Percentiles rank a stretch among this genome's conserved stretches.
Conservation (phyloP, 768 basidiomycete genomes). For the Mycena alexandri region DNA sequence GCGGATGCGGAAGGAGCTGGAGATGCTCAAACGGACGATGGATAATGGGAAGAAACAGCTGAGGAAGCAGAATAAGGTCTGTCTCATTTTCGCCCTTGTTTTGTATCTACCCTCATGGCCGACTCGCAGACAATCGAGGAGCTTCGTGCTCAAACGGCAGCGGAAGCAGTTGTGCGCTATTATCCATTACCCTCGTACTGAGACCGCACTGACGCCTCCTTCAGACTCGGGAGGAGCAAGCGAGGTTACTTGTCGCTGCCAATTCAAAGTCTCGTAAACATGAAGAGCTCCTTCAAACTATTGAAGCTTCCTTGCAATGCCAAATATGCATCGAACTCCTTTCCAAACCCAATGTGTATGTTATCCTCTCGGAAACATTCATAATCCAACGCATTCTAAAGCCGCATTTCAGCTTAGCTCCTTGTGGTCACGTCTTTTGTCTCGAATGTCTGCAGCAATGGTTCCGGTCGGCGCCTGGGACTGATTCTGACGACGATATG, state of each 20-base stretch:
- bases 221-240: conserved; percentile 61
- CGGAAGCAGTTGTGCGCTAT: conserved; percentile 52
- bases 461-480: conserved; percentile 76
- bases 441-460: conserved; percentile 79
- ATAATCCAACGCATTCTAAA: conserved; percentile 26
- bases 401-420: conserved; percentile 63
- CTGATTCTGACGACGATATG: conserved; percentile 53
- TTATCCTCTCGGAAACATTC: conserved; percentile 29
- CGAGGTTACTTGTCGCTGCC: conserved; percentile 57
- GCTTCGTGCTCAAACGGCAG: conserved; percentile 56
- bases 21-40: conserved; percentile 62
- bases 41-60: conserved; percentile 62
- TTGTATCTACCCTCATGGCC: conserved; percentile 14
- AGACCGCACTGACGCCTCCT: conserved; percentile 9
- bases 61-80: conserved; percentile 71
- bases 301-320: conserved; percentile 75
- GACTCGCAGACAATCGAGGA: conserved; percentile 65
- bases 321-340: conserved; percentile 85
- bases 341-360: conserved; percentile 75
- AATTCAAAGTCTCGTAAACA: conserved; percentile 62
- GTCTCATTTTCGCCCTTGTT: conserved; percentile 9
- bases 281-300: conserved; percentile 70
- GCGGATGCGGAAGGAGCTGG: conserved; percentile 70
- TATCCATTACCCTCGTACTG: background rate
- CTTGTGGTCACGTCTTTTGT: conserved; percentile 86